Conservation (phyloP, 2,329 filamentous ascomycete genomes). For the Pochonia chlamydosporia region DNA sequence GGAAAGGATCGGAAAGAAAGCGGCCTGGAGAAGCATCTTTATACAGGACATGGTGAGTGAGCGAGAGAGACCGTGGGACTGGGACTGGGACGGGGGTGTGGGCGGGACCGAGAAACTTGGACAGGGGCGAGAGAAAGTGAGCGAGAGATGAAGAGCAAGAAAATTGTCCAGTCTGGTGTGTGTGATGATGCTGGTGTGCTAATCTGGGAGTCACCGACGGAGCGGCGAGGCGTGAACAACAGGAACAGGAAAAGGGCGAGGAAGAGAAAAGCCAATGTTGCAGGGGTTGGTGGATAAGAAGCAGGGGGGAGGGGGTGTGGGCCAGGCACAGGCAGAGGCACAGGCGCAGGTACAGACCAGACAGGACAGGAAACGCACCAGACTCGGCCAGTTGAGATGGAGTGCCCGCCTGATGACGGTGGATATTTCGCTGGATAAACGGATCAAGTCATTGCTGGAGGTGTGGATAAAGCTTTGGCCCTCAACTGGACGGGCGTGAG, state of each 20-base stretch:
- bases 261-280: neutral
- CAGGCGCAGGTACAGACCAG: too few species aligned
- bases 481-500: too few species aligned
- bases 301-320: neutral
- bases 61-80: constrained; percentile 13
- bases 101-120: neutral
- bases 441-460: too few species aligned
- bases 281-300: neutral
- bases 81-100: constrained; percentile 9
- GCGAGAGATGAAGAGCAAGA: constrained; percentile 11
- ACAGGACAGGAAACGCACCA: too few species aligned
- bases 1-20: constrained; percentile 20
- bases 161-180: too few species aligned
- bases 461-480: too few species aligned
- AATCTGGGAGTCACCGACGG: constrained; percentile 4
- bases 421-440: too few species aligned
- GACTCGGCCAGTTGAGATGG: too few species aligned
- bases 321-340: neutral
- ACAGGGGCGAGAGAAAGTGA: constrained; percentile 9
- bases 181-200: too few species aligned
- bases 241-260: neutral
- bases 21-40: constrained; percentile 40
- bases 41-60: constrained; percentile 29
- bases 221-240: neutral
- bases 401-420: too few species aligned